A percentile compares a stretch with the other conserved stretches of the same genome.
phyloP scores from a whole-genome alignment of 1,139 yeast species.

The Ogataea hybrid region DNA sequence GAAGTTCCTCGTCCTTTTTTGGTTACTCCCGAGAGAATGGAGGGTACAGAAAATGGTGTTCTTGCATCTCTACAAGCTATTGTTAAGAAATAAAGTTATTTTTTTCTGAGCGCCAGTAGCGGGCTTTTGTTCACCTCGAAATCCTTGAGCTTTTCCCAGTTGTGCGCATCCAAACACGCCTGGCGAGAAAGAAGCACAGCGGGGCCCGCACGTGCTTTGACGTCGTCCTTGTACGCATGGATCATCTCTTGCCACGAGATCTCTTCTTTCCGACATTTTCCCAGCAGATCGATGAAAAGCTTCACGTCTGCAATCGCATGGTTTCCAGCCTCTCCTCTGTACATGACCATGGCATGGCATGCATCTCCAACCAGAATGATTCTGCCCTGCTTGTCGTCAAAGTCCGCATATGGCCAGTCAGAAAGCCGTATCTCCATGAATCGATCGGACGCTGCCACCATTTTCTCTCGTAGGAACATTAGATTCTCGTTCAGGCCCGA shows the following conservation, averaged over 20 bases:
- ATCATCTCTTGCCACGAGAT: conserved; percentile 8
- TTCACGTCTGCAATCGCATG: conserved; percentile 20
- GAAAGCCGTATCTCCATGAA: conserved; percentile 15
- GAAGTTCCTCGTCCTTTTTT: conserved; percentile 13
- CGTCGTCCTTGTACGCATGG: conserved; percentile 7
- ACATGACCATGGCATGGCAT: conserved; percentile 22
- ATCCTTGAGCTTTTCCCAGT: conserved; percentile 13
- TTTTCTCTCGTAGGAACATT: conserved; percentile 11
- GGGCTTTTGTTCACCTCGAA: conserved; percentile 11
- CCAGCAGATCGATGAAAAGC: conserved; percentile 10
- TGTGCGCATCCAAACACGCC: conserved; percentile 21
- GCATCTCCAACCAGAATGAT: conserved; percentile 20
- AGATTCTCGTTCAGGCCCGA: conserved; percentile 9
- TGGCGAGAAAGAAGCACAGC: conserved; percentile 19
- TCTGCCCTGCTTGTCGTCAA: conserved; percentile 13
- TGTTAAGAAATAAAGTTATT: not conserved
- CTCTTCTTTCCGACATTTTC: not conserved
- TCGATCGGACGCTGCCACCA: conserved; percentile 1
- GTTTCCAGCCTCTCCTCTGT: conserved; percentile 20
- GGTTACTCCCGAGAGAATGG: conserved; percentile 12
- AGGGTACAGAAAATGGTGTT: not conserved
- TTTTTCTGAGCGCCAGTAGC: conserved; percentile 13
- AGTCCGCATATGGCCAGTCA: conserved; percentile 16
- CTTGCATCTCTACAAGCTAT: not conserved
- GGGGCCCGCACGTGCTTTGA: conserved; percentile 12